A percentile compares a stretch with the other conserved stretches of the same genome.
Conservation (phyloP, 192 early-diverging fungal genomes). For the Chytriomyces sp. region DNA sequence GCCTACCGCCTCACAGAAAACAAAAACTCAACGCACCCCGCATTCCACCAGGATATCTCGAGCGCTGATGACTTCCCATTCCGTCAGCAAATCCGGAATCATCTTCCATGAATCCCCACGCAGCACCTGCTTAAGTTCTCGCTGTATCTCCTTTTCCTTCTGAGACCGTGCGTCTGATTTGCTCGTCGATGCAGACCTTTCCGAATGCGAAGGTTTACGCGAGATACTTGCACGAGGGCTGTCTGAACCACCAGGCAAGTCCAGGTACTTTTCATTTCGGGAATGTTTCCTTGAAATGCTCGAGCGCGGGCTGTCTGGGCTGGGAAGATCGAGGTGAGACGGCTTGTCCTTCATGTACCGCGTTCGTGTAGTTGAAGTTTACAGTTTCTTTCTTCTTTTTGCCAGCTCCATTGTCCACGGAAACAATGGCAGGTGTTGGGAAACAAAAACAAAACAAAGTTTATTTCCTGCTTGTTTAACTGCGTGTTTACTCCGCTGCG, state of each 20-base stretch:
- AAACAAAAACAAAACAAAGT: no score
- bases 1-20: no score
- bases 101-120: slow-evolving; percentile 23
- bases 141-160: slow-evolving; percentile 27
- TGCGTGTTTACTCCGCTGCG: neutral
- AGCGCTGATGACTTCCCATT: slow-evolving; percentile 25
- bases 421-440: no score
- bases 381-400: no score
- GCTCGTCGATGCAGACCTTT: no score
- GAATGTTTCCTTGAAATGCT: no score
- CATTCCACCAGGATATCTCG: slow-evolving; percentile 31
- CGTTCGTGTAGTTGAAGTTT: no score
- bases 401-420: no score
- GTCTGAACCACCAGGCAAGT: neutral
- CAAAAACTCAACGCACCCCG: slow-evolving; percentile 11
- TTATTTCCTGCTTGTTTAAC: no score
- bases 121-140: slow-evolving; percentile 18
- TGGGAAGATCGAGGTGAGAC: neutral
- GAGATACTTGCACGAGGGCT: neutral
- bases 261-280: neutral
- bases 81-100: slow-evolving; percentile 22
- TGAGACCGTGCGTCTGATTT: slow-evolving; percentile 1
- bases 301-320: neutral
- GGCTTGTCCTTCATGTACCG: no score
- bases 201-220: neutral